Evolutionary conservation across 805 yeast genomes (phyloP), one percentile per base, ranked within the genome.

Genomic region (Candida odintsovae): DNA sequence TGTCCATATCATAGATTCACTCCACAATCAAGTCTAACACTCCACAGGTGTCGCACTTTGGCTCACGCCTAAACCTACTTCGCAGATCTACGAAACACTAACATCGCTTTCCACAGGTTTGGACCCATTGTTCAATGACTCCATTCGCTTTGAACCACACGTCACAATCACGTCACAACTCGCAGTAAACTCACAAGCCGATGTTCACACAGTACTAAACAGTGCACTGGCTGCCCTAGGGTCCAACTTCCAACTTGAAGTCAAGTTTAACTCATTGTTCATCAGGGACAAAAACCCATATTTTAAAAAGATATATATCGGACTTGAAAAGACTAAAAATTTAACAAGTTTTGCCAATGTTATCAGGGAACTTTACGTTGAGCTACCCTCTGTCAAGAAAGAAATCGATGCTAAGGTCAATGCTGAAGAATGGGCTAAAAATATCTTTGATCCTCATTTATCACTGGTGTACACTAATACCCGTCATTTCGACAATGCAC

Each of bases 81-180:
- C 82, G 5, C 72, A 73, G 29, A 66, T 82, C 20, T 63, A 76
- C 55, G 86, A 82, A 42, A 77, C 78, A 41, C 62, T 86, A 20
- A 66, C 69, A 13, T 76, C 84, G 18, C 68, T 83, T 33, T 82
- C 83, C 63, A 68, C 75, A n/a, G 81, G 89, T 10, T 63, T 86
- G 31, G 77, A 75, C 38, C 82, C 90, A 1, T 66, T 85, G n/a
- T 84, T 86, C 57, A 85, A 86, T 11, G 83, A 80, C 43, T 80
- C 89, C 1, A 84, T 85, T 2, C 61, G 57, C 26, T 81, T 86
- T 55, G 85, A 78, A 50, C 95, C 95, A 3, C 95, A 86, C 59
- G 72, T 87, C 31, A 87, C 95, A 2, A 71, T 86, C 23, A 79
- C 89, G 2, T 73, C 88, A n/a, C 75, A 78, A 47, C 67, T 86